Percentiles rank a stretch among this genome's conserved stretches.
Evolutionary conservation across 768 basidiomycete species (phyloP).

Genomic region (Multifurca ochricompacta): DNA sequence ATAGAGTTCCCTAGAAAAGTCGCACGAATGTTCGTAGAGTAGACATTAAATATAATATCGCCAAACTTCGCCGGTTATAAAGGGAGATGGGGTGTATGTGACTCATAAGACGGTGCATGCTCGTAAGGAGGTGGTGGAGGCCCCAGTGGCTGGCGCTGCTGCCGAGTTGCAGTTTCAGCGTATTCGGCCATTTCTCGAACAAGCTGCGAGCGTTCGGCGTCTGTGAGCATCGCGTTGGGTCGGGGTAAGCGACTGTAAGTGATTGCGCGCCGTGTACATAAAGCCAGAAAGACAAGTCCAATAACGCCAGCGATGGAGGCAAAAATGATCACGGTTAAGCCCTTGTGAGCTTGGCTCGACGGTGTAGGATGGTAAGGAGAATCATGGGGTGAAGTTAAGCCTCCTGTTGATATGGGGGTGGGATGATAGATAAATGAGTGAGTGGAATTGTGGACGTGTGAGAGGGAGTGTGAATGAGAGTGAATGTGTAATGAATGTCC

Average conservation of each 20-base stretch:
- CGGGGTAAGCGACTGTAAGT: constrained; percentile 38
- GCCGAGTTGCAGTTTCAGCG: constrained; percentile 31
- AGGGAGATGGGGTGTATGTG: constrained; percentile 2
- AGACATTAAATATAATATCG: too few relatives aligned
- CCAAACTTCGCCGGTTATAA: not conserved
- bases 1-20: not conserved
- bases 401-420: not conserved
- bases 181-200: constrained; percentile 46
- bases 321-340: constrained; percentile 34
- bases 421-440: not conserved
- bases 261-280: constrained; percentile 35
- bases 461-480: not conserved
- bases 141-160: constrained; percentile 18
- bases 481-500: not conserved
- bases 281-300: constrained; percentile 30
- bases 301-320: constrained; percentile 39
- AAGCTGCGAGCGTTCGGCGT: constrained; percentile 38
- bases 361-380: not conserved
- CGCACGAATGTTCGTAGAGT: not conserved
- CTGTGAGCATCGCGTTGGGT: constrained; percentile 35
- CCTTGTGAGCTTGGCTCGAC: constrained; percentile 5
- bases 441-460: not conserved
- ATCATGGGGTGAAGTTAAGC: constrained; percentile 1
- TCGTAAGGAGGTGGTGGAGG: constrained; percentile 49
- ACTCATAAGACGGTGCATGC: constrained; percentile 42